Base-by-base conservation (phyloP, 805 yeast species). In the Wickerhamiella galacta region DNA sequence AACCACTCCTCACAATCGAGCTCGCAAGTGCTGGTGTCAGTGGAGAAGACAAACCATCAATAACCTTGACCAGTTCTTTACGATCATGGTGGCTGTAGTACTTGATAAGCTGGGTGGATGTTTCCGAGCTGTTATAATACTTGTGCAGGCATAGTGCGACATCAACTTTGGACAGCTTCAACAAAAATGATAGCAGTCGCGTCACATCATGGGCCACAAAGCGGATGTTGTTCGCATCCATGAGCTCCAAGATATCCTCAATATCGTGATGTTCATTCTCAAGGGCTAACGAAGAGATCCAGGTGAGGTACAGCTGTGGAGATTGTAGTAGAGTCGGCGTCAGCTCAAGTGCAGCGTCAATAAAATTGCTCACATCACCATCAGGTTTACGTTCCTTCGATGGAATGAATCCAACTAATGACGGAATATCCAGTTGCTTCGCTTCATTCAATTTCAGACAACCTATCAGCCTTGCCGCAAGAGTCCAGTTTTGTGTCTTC, bases 321-420 rank as follows among this genome's bases (percentile, higher is more conserved):
- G 28, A 19, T 3, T 22, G 9, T 1, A 35, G 41, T 4, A 36
- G 25, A 6, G n/a, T 26, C 4, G 45, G 47, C n/a, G 16, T 15
- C 7, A 14, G 14, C n/a, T 22, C 25, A 1, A 36, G 33, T 2
- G 36, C 10, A 3, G 19, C 16, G 25, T 32, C 38, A 11, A 35
- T 29, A 4, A 43, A 28, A 2, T 14, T 21, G 20, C 20, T 28
- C 5, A 23, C 11, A 16, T 23, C 16, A 11, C 35, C 30, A 10
- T 15, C 11, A 4, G 33, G 28, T 25, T 29, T 3, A 23, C 21
- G 33, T 22, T 4, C 25, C 8, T 16, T 14, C 17, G 25, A n/a
- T 7, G 14, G 25, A 33, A 28, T 14, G 12, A 20, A 16, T 17
- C 10, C 20, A 24, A 2, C 20, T 5, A 11, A 15, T 10, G 14